These are phyloP conservation scores for Mrakia gelida DNA, from an alignment of 768 basidiomycete species.

Conservation along the genomic window DNA sequence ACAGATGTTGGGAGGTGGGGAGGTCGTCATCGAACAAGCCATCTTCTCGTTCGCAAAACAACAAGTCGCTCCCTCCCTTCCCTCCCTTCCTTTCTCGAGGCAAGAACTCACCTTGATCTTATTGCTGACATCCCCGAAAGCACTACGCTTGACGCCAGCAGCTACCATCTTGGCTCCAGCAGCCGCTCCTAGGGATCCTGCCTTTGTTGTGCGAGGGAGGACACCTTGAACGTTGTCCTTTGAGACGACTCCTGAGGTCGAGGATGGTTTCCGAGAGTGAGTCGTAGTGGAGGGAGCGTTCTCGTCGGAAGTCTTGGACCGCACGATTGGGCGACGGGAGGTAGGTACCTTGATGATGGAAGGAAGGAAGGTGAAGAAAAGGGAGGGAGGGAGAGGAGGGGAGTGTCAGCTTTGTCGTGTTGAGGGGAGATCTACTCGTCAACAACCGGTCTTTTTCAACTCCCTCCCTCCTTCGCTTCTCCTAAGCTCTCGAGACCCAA, in stretches of 20 bases:
- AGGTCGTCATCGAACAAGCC: background rate
- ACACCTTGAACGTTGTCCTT: background rate
- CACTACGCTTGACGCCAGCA: conserved; percentile 59
- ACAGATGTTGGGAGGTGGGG: no score
- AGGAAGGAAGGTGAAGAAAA: background rate
- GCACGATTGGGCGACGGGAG: background rate
- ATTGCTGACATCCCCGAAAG: conserved; percentile 74
- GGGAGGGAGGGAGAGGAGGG: background rate
- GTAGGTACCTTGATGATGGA: background rate
- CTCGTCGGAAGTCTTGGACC: conserved; percentile 38
- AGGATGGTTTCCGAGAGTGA: conserved; percentile 39
- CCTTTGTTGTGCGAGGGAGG: conserved; percentile 35
- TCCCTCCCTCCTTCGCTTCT: background rate
- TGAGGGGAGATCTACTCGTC: background rate
- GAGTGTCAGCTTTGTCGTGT: background rate
- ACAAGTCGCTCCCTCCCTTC: background rate
- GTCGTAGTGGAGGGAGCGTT: conserved; percentile 38
- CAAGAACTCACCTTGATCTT: conserved; percentile 60
- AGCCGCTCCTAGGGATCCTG: conserved; percentile 47
- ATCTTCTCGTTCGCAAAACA: conserved; percentile 1
- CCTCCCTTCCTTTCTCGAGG: background rate
- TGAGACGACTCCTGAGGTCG: conserved; percentile 19
- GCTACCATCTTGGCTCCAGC: conserved; percentile 52
- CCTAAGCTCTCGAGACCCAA: no score
- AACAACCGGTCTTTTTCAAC: background rate